Evolutionary conservation across 257 asterid genomes (phyloP).

Genomic region (Solanum chmielewskii): DNA sequence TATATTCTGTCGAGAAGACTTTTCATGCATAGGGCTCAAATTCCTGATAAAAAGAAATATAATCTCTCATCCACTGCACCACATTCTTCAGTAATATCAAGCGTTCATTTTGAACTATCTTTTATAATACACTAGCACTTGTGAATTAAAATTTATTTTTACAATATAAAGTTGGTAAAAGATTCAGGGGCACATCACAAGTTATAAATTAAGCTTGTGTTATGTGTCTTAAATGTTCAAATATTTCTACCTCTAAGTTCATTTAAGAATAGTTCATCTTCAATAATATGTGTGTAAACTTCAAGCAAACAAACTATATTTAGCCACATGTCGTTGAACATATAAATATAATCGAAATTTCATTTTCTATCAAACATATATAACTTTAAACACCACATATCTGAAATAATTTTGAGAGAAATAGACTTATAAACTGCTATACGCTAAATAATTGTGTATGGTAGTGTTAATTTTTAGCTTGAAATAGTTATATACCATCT

Average conservation of each 20-base stretch:
- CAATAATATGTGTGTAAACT: fast-evolving
- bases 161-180: neutral
- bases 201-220: neutral
- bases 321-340: neutral
- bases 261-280: neutral
- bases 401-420: fast-evolving
- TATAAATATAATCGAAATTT: fast-evolving
- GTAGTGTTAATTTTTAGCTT: neutral
- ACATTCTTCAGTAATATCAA: no score
- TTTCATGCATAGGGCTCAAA: fast-evolving
- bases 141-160: no score
- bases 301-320: neutral
- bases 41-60: fast-evolving
- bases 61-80: neutral
- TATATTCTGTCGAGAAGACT: no score
- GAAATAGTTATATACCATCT: neutral
- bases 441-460: neutral
- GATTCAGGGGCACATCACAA: neutral
- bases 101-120: neutral
- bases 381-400: neutral
- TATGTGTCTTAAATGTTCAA: neutral
- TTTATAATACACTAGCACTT: neutral
- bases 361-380: fast-evolving
- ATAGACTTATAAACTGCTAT: no score
- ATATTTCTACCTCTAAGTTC: neutral